Evolutionary conservation across 257 asterid genomes (phyloP).

Genomic region (Ehretia macrophylla): DNA sequence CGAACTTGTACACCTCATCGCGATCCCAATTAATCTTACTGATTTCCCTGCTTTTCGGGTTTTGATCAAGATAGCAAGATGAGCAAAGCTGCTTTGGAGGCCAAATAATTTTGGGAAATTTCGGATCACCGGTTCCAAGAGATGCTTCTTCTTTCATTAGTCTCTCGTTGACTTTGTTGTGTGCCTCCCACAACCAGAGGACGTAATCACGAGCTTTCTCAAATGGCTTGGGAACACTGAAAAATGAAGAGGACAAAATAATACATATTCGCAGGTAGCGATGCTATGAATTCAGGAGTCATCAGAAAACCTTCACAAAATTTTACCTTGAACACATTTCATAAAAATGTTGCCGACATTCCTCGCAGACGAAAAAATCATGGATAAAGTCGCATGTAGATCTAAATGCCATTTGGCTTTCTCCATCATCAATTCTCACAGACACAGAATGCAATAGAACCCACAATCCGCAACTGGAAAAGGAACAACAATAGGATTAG

Average conservation of each 20-base stretch:
- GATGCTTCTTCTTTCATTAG: constrained; percentile 72
- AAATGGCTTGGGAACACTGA: constrained; percentile 76
- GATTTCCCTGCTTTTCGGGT: constrained; percentile 6
- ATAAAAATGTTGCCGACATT: constrained; percentile 84
- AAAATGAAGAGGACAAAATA: neutral
- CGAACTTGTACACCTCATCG: constrained; percentile 55
- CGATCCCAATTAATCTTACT: constrained; percentile 51
- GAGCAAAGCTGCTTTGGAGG: constrained; percentile 80
- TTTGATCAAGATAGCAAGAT: constrained; percentile 48
- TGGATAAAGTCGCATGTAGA: constrained; percentile 72
- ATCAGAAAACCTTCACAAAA: neutral
- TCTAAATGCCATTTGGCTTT: constrained; percentile 68
- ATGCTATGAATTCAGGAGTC: constrained; percentile 4
- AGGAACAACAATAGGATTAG: constrained; percentile 9
- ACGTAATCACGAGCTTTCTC: constrained; percentile 55
- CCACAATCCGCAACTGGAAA: constrained; percentile 95
- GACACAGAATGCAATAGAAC: constrained; percentile 84
- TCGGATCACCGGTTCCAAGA: constrained; percentile 66
- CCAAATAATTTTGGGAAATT: constrained; percentile 73
- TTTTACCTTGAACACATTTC: constrained; percentile 82
- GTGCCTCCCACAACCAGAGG: constrained; percentile 91
- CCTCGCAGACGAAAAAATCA: constrained; percentile 81
- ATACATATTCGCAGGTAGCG: neutral
- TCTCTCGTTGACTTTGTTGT: constrained; percentile 80
- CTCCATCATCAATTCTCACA: constrained; percentile 79